Base-by-base conservation (phyloP, 169 alveolate species). In the Cryptosporidium xiaoi region DNA sequence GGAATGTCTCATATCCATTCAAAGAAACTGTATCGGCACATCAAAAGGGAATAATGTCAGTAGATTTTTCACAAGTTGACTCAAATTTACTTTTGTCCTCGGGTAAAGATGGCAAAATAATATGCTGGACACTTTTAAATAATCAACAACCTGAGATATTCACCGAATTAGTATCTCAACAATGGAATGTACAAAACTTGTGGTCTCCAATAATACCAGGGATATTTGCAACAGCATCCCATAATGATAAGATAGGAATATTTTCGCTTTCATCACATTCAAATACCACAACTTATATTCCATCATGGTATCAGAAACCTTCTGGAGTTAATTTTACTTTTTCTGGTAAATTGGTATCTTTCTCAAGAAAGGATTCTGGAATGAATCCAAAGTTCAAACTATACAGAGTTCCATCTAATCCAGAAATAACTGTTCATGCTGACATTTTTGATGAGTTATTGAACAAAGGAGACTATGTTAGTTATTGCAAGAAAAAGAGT, bases 1-100 rank as follows among this genome's bases (percentile, higher is more conserved):
- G 96, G n/a, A 94, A 94, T 82, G 90, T 92, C 29, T 82, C 93
- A 20, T 94, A 84, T 36, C 96, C 96, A 36, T 82, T 94, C 34
- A 93, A 92, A 83, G 96, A 94, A 82, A 92, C 94, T 60, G 91
- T 36, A 12, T 83, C 84, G 15, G 92, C 92, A 16, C 94, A 91
- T 65, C 93, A 94, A 65, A 93, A 91, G 90, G 96, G 96, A 29
- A 84, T 94, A n/a, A 93, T 93, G 44, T 89, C 93, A 51, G 83
- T 94, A 29, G 91, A 90, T 53, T 87, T 94, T 55, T 92, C 94
- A 67, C 92, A 83, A n/a, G 89, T 91, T 16, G 96, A 94, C 71
- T 90, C 95, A 0, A 92, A 90, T 64, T 69, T 94, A 48, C 82
- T 94, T n/a, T 83, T 94, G 33, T 92, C 96, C 18, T 90, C 95